Conservation (phyloP, 1,284 basidiomycete species). For the Stygiomarasmius scandens region DNA sequence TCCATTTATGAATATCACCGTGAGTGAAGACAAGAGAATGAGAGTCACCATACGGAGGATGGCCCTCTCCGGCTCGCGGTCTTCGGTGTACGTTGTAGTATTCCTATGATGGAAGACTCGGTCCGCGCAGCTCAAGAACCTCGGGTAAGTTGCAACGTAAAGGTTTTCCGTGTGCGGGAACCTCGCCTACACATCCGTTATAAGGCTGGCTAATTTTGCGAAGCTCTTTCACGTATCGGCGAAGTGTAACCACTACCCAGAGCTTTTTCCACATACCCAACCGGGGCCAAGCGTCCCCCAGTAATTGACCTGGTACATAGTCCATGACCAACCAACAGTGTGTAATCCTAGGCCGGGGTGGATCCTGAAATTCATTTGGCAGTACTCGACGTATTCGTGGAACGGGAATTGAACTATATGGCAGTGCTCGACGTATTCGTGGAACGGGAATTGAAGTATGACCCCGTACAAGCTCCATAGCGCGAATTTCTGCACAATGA, state of each 20-base stretch:
- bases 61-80: background rate
- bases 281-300: background rate
- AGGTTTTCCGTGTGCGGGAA: background rate
- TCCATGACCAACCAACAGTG: constrained; percentile 10
- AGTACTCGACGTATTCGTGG: no score
- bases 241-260: background rate
- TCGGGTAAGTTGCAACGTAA: background rate
- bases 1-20: background rate
- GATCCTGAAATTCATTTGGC: background rate
- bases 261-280: constrained; percentile 5
- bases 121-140: background rate
- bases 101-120: background rate
- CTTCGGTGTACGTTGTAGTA: no score
- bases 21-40: background rate
- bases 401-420: no score
- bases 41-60: background rate
- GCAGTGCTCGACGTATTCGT: constrained; percentile 3
- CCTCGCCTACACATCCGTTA: background rate
- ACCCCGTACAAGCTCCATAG: constrained; percentile 5
- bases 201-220: background rate
- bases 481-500: background rate
- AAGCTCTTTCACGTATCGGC: background rate
- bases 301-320: constrained; percentile 5
- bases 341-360: background rate
- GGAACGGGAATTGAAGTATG: constrained; percentile 4